Base-by-base conservation (phyloP, 345 rosid genomes). In the Aurinia saxatilis region DNA sequence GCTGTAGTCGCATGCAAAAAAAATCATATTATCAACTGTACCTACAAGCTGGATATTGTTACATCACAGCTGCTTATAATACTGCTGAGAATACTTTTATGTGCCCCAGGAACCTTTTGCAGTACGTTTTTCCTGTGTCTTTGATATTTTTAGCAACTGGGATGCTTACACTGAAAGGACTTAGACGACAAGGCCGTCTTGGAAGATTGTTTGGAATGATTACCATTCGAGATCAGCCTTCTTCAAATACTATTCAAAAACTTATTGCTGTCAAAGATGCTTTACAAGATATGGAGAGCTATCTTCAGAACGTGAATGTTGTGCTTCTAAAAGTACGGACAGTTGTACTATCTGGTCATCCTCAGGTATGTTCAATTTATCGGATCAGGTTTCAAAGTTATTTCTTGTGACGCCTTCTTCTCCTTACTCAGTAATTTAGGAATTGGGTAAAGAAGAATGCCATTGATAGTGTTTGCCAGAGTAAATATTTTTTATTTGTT, bases 161-260 rank as follows among this genome's bases (percentile, higher is more conserved):
- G 37, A 92, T 92, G 96, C 82, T 92, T 49, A 87, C 90, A 10
- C 68, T 92, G 12, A 92, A 87, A 77, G 90, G 96, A 58, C 84
- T 92, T 19, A 84, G 82, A 78, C 78, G 81, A 72, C 98, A 92
- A 80, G 96, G 96, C 30, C 96, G 98, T 63, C 81, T 92, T 39
- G 98, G 98, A 51, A 87, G 93, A 77, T 81, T 67, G 29, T 92
- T 87, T 58, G 98, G 96, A 42, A 82, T 74, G 71, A 74, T 92
- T 70, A 89, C 89, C 1, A 85, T 92, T 57, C 78, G 75, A 62
- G 96, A 92, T 78, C 98, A 92, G 73, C 96, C 97, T 46, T 91
- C 98, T 64, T 92, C 98, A 61, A 92, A 92, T 76, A 92, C 98
- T 39, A 82, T 92, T 61, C 88, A 92, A 58, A 89, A 92, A 79